phyloP scores from a whole-genome alignment of 495 filamentous ascomycete species.

The Hamigera avellanea region DNA sequence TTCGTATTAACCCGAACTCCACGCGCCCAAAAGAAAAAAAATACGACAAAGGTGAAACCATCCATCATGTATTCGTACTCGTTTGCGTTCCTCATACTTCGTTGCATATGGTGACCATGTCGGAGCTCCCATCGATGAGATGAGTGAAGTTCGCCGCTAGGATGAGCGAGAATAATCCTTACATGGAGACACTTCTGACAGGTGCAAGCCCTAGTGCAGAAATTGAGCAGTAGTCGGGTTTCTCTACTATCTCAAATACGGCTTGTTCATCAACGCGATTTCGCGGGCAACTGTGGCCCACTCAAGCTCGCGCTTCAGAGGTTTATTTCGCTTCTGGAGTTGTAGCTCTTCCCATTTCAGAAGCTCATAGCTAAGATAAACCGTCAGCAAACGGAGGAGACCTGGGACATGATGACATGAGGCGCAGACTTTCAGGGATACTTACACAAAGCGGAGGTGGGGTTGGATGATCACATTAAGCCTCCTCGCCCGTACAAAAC shows the following conservation, averaged over 20 bases:
- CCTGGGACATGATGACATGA: background rate
- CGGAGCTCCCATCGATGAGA: no score
- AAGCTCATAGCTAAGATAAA: conserved; percentile 41
- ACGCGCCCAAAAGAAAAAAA: no score
- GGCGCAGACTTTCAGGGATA: background rate
- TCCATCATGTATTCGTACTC: no score
- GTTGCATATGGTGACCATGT: no score
- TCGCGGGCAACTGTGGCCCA: conserved; percentile 83
- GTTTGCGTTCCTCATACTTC: no score
- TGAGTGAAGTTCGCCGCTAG: no score
- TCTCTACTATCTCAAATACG: conserved; percentile 50
- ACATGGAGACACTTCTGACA: no score
- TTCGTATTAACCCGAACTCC: no score
- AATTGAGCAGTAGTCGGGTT: no score
- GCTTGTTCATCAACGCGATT: conserved; percentile 90
- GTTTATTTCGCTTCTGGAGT: conserved; percentile 29
- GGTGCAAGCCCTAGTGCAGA: no score
- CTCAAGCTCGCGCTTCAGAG: conserved; percentile 67
- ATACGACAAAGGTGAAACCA: no score
- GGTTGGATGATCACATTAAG: conserved; percentile 69
- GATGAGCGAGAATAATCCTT: background rate
- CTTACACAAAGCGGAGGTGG: conserved; percentile 55
- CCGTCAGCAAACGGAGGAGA: background rate
- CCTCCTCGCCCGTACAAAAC: conserved; percentile 83
- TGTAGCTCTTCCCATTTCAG: conserved; percentile 86